Evolutionary conservation across 306 rosid species (phyloP), one percentile per base, ranked within the genome.

Genomic region (Dalbergia cochinchinensis): DNA sequence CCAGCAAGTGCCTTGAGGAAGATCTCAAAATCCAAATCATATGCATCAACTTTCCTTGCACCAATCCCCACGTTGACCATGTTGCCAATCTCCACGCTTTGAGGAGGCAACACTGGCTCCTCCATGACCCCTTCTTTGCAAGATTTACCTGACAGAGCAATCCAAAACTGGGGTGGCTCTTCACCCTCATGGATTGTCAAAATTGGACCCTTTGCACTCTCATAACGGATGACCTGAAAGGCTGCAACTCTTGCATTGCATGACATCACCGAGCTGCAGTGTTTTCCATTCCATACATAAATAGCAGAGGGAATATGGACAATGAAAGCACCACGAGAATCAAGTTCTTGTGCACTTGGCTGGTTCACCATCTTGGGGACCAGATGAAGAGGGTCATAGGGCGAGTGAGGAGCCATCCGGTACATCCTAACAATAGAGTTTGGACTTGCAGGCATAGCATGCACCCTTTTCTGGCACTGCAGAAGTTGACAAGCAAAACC

Each of bases 391-490:
- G 99, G 97, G 18, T 90, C 99, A 26, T 95, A 91, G 0, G 98
- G 84, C 0, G 99, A 95, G 83, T 95, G 99, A 6, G 99, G 98
- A 7, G 98, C 98, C 90, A 95, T 92, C 59, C 97, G 71, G 74
- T 86, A 95, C 92, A 95, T 91, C 88, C 97, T 91, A 19, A 89
- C 82, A 83, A 88, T 55, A 2, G 98, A 92, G 80, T 59, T 90
- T 0, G 99, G 99, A 86, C 99, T 95, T 0, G 88, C 86, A 13
- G 98, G 99, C 80, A 84, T 78, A 22, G 94, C 97, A 63, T 84
- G 94, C 7, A 95, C 98, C 61, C 99, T 70, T 76, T 95, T 95
- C 87, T 95, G 99, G 81, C 99, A 95, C 92, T 89, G 97, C 83
- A 91, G 61, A 10, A 95, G 88, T 22, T 95, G 99, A 81, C 94